phyloP scores from a whole-genome alignment of 441 rosid genomes.

The Francoa sonchifolia region DNA sequence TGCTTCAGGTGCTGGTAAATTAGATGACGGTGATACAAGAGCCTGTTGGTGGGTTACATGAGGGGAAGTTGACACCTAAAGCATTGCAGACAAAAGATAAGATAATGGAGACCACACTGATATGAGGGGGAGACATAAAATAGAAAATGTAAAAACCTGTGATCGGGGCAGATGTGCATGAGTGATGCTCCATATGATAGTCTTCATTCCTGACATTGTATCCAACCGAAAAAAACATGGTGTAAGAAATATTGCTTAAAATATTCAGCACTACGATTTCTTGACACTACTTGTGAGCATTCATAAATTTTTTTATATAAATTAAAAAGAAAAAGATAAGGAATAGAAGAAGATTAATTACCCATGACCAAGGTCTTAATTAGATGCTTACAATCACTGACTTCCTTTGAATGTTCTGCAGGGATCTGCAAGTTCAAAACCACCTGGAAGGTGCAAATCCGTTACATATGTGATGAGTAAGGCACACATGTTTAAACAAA shows the following conservation, averaged over 20 bases:
- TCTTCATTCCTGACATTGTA: conserved; percentile 79
- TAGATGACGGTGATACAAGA: conserved; percentile 51
- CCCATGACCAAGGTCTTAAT: conserved; percentile 99
- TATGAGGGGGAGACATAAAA: not conserved
- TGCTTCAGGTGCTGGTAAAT: conserved; percentile 41
- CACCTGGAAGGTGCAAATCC: conserved; percentile 89
- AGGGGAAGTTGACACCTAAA: conserved; percentile 40
- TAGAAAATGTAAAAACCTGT: conserved; percentile 37
- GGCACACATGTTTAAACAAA: too few relatives aligned
- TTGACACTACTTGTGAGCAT: too few relatives aligned
- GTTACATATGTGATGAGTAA: conserved; percentile 9
- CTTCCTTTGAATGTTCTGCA: conserved; percentile 93
- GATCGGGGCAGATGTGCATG: conserved; percentile 91
- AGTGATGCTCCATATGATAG: conserved; percentile 94
- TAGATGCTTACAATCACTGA: conserved; percentile 87
- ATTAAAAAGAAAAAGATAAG: conserved; percentile 1
- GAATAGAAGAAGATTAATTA: conserved; percentile 23
- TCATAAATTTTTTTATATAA: not conserved
- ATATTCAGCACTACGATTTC: too few relatives aligned
- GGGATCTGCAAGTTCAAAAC: conserved; percentile 93
- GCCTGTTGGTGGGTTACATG: conserved; percentile 62
- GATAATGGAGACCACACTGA: conserved; percentile 10
- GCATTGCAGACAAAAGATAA: conserved; percentile 12
- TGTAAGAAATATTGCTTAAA: not conserved
- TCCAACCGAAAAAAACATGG: conserved; percentile 13